phyloP scores from a whole-genome alignment of 306 rosid genomes.

The Phaseolus lunatus region DNA sequence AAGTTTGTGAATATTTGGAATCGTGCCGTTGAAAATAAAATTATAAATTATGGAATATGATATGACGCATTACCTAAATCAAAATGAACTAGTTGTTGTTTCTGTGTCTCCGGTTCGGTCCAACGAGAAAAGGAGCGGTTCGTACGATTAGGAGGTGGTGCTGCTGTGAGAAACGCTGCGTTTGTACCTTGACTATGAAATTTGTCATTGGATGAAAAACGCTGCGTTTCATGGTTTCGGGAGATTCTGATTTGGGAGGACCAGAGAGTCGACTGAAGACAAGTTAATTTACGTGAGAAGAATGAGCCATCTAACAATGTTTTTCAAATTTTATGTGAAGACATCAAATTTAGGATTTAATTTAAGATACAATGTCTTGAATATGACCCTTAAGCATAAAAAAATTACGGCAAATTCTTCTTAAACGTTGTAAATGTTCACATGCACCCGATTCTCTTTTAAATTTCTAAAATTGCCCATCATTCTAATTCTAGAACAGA shows the following conservation, averaged over 20 bases:
- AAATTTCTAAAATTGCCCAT: too few species aligned
- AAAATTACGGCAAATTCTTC: too few species aligned
- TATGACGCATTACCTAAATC: slow-evolving; percentile 32
- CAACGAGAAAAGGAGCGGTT: background rate
- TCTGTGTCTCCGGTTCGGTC: slow-evolving; percentile 4
- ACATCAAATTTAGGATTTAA: too few species aligned
- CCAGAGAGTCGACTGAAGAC: background rate
- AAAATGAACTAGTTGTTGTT: background rate
- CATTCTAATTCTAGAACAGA: too few species aligned
- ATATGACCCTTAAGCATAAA: too few species aligned
- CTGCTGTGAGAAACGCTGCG: background rate
- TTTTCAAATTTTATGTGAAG: too few species aligned
- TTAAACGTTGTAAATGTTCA: too few species aligned
- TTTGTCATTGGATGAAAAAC: background rate
- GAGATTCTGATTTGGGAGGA: background rate
- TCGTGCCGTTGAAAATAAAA: background rate
- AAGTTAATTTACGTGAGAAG: background rate
- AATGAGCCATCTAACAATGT: background rate
- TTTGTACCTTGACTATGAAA: background rate
- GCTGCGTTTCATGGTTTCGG: background rate
- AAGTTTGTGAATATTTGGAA: slow-evolving; percentile 2
- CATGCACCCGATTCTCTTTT: too few species aligned
- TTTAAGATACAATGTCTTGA: too few species aligned
- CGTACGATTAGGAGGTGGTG: slow-evolving; percentile 6
- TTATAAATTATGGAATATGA: slow-evolving; percentile 6